Percentiles rank a stretch among this genome's conserved stretches.
These are phyloP conservation scores for Epipyxis sp. DNA, from an alignment of 108 stramenopile species.

Conservation along the genomic window DNA sequence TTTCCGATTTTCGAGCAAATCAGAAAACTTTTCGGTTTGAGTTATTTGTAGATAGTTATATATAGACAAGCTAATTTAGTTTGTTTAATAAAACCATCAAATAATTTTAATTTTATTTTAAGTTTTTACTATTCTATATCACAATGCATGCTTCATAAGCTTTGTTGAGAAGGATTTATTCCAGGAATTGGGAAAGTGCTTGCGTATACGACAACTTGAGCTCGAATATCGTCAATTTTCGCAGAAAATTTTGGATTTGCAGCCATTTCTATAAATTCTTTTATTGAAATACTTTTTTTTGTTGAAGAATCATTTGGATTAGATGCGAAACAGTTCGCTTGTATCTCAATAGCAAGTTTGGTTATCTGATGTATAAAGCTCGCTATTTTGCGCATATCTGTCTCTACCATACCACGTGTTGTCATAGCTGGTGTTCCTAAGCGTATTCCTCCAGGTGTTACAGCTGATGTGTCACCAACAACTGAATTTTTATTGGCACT, in stretches of 20 bases:
- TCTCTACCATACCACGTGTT: conserved; percentile 45
- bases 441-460: conserved; percentile 37
- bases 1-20: conserved; percentile 15
- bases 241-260: background rate
- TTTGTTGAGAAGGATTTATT: no score
- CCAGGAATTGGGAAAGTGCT: no score
- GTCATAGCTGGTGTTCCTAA: conserved; percentile 55
- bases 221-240: no score
- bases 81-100: no score
- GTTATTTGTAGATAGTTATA: conserved; percentile 12
- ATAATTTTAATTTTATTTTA: no score
- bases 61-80: no score
- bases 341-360: conserved; percentile 34
- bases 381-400: conserved; percentile 43
- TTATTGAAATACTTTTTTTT: background rate
- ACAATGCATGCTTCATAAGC: no score
- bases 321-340: no score
- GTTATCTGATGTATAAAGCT: conserved; percentile 42
- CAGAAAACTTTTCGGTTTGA: background rate
- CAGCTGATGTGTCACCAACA: conserved; percentile 48
- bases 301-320: background rate
- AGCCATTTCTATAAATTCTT: background rate
- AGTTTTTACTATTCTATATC: no score
- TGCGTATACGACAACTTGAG: no score
- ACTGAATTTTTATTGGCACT: conserved; percentile 59